Evolutionary conservation across 2,329 filamentous ascomycete species (phyloP).

Genomic region (Fusarium sp.): DNA sequence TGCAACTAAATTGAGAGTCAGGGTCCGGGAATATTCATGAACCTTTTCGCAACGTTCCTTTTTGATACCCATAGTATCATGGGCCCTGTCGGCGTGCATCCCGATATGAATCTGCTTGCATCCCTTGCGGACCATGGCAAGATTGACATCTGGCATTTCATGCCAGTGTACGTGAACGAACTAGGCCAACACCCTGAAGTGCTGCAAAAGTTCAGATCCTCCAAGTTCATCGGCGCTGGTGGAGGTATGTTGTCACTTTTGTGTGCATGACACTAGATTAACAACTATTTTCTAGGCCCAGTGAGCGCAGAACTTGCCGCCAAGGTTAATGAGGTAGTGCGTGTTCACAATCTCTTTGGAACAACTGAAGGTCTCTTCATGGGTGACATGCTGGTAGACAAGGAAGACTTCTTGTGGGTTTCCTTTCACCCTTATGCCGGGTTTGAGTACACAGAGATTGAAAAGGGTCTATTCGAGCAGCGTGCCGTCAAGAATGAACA

Average conservation of each 20-base stretch:
- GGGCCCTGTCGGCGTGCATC: not conserved
- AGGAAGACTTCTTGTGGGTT: not conserved
- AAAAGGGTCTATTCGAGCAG: not conserved
- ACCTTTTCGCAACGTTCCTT: not conserved
- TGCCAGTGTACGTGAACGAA: not conserved
- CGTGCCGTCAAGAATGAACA: not conserved
- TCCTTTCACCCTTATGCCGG: not conserved
- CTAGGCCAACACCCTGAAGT: not conserved
- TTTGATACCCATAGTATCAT: not conserved
- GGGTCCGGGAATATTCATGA: not conserved
- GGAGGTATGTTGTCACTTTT: not conserved
- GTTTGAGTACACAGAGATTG: not conserved
- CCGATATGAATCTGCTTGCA: not conserved
- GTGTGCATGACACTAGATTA: fast-evolving
- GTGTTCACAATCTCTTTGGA: not conserved
- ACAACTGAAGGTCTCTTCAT: not conserved
- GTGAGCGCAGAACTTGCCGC: not conserved
- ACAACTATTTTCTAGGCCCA: not conserved
- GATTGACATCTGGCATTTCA: not conserved
- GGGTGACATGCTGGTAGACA: not conserved
- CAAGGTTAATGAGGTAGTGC: not conserved
- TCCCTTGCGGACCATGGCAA: not conserved
- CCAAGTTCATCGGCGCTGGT: not conserved
- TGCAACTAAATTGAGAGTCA: not conserved
- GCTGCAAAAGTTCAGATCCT: not conserved